Evolutionary conservation across 2,329 filamentous ascomycete genomes (phyloP), one percentile per base, ranked within the genome.

Genomic region (Penicillium psychrosexuale): DNA sequence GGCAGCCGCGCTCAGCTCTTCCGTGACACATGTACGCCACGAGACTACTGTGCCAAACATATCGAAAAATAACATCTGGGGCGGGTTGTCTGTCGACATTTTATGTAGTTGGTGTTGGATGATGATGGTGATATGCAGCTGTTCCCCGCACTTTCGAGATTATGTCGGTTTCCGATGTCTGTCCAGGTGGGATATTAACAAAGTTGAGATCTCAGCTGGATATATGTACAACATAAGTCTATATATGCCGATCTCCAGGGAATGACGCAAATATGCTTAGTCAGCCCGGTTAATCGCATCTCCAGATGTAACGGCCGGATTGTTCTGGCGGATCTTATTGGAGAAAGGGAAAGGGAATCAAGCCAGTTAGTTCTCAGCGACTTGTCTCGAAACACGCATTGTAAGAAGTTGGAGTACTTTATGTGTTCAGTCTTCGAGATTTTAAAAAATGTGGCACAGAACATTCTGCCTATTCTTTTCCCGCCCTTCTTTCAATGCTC

Each of bases 21-120:
- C 74, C 13, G 80, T 82, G 19, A 94, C 83, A 2, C 84, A 84
- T 37, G 77, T 78, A 53, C 89, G 86, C 89, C 89, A 93, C 76
- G 93, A 82, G 43, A 94, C 89, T 59, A 87, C 84, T 1, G 90
- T 94, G 27, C 71, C 71, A 47, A 73, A 74, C 17, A 66, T 60
- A 45, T 73, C 70, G 55, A 74, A 74, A 55, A 73, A 68, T 17
- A 74, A 47, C 9, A 63, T 65, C 43, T 59, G 51, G 19, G 62
- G 65, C 30, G 54, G 61, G n/a, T 59, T 50, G 17, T 27, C 46
- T 27, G 61, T 55, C n/a, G 63, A 52, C 69, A 69, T 70, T 19
- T 36, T 61, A 46, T 8, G 36, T 24, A 22, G 19, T 33, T 28
- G 40, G n/a, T 28, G 39, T 22, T 42, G 34, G 36, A 47, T 49